Evolutionary conservation across 1,139 yeast species (phyloP).

Genomic region (Blastobotrys proliferans): DNA sequence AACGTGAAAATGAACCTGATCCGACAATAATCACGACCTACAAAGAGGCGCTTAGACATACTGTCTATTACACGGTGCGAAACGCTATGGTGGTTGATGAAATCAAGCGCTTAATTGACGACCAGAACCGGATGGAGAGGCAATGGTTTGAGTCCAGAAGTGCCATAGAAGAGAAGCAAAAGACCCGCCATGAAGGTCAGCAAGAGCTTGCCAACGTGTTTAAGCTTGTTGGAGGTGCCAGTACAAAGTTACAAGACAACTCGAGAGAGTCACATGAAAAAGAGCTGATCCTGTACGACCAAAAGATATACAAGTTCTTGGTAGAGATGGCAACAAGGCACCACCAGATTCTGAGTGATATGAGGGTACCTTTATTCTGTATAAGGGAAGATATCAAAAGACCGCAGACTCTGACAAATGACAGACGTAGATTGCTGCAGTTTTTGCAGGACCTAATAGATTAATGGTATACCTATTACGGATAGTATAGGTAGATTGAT

Average conservation of each 20-base stretch:
- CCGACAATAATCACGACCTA: slow-evolving; percentile 24
- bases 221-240: slow-evolving; percentile 20
- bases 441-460: slow-evolving; percentile 24
- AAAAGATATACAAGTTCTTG: slow-evolving; percentile 20
- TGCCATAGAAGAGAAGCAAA: slow-evolving; percentile 17
- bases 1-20: slow-evolving; percentile 18
- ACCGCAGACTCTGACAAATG: slow-evolving; percentile 11
- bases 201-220: slow-evolving; percentile 21
- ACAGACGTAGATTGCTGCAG: slow-evolving; percentile 22
- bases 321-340: slow-evolving; percentile 19
- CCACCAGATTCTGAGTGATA: slow-evolving; percentile 19
- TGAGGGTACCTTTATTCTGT: slow-evolving; percentile 29
- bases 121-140: slow-evolving; percentile 24
- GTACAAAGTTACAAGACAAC: neutral
- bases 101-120: slow-evolving; percentile 21
- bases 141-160: slow-evolving; percentile 24
- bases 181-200: slow-evolving; percentile 17
- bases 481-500: too few relatives aligned
- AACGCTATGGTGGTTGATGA: slow-evolving; percentile 20
- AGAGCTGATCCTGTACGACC: slow-evolving; percentile 19
- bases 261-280: slow-evolving; percentile 4
- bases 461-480: too few relatives aligned
- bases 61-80: slow-evolving; percentile 22
- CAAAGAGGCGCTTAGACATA: slow-evolving; percentile 24
- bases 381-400: slow-evolving; percentile 11